Evolutionary conservation across 2,329 filamentous ascomycete genomes (phyloP).

Genomic region (Hymenoscyphus scutula): DNA sequence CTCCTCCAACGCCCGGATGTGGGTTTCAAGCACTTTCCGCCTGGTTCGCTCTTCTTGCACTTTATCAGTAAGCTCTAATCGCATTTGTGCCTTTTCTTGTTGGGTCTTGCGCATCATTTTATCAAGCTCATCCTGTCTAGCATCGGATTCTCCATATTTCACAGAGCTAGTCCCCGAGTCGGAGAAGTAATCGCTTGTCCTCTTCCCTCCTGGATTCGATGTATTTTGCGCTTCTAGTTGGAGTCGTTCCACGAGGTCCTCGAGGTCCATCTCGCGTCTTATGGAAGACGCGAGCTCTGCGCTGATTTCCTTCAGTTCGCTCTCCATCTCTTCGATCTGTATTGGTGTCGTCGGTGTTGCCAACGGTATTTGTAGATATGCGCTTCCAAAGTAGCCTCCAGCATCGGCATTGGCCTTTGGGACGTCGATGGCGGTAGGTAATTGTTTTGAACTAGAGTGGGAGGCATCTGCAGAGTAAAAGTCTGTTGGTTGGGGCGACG

Average conservation of each 20-base stretch:
- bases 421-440: constrained; percentile 38
- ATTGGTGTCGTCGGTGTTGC: constrained; percentile 42
- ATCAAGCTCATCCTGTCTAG: constrained; percentile 70
- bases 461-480: constrained; percentile 32
- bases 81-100: constrained; percentile 85
- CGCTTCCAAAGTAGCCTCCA: constrained; percentile 32
- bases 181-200: constrained; percentile 97
- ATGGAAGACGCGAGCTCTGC: constrained; percentile 90
- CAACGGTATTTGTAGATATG: constrained; percentile 34
- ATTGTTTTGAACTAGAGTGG: constrained; percentile 27
- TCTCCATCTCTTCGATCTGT: constrained; percentile 84
- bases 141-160: constrained; percentile 62
- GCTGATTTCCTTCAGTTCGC: constrained; percentile 90
- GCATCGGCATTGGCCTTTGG: constrained; percentile 43
- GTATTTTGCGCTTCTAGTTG: constrained; percentile 69
- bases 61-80: constrained; percentile 79
- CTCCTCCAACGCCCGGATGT: constrained; percentile 79
- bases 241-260: constrained; percentile 86
- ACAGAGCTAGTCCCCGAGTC: constrained; percentile 89
- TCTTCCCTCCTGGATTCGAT: constrained; percentile 54
- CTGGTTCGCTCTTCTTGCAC: constrained; percentile 81
- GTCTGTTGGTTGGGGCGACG: constrained; percentile 49
- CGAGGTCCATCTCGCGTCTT: constrained; percentile 90
- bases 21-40: constrained; percentile 74
- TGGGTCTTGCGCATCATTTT: constrained; percentile 79